Base-by-base conservation (phyloP, 2,329 filamentous ascomycete species). In the Dactylellina drechsleri region DNA sequence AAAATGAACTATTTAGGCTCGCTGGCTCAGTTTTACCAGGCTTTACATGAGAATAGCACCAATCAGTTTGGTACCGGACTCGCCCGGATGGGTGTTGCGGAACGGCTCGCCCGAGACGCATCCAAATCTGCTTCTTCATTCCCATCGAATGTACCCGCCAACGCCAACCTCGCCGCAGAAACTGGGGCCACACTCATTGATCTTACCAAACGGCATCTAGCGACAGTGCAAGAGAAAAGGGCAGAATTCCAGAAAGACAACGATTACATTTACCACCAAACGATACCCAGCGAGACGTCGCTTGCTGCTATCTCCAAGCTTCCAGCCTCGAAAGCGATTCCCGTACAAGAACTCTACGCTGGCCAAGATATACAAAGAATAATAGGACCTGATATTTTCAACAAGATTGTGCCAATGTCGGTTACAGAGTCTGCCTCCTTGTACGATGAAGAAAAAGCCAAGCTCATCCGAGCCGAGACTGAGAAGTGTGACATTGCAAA, bases 401-500 rank as follows among this genome's bases (percentile, higher is more conserved):
- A 95, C 78, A 96, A 96, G 82, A 97, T 99, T 74, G 92, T 98
- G 1, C 95, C 95, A 0, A 91, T 98, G 84, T 91, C 93, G 2
- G 94, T 99, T 0, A 99, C 95, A 0, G 94, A 99, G 82, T 96
- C 92, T 23, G 95, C 95, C 12, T 98, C 95, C 83, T 84, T 98
- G 79, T 99, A 99, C 81, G 95, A 98, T 77, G 95, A 99, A 82
- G 95, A 99, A 82, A 99, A 99, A 83, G 95, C 95, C 12, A 98
- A 99, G 82, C 84, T 99, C 68, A 89, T 97, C 47, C 88, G 95
- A 68, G 94, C 94, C 1, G 96, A 99, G 83, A 93, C 92, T 0
- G 95, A 99, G 82, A 89, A 92, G 78, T 93, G 96, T 0, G 94
- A 98, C 79, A 90, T 90, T 40, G 94, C 95, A 15, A 96, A 98